phyloP scores from a whole-genome alignment of 305 asterid species.

The Vinca major region DNA sequence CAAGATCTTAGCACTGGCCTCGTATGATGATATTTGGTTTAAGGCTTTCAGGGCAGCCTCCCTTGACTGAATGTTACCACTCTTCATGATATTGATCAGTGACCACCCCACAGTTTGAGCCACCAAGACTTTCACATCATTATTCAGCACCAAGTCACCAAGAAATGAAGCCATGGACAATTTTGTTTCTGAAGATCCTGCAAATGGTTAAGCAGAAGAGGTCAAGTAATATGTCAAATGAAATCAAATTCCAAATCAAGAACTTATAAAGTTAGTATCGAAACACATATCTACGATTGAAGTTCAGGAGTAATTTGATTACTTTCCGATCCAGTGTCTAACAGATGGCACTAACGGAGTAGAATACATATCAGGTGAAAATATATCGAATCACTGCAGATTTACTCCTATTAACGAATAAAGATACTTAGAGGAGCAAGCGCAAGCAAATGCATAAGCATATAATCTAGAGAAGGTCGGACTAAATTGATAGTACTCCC shows the following conservation, averaged over 20 bases:
- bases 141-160: constrained; percentile 77
- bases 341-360: background rate
- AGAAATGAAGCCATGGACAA: constrained; percentile 81
- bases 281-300: background rate
- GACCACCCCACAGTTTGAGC: constrained; percentile 66
- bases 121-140: constrained; percentile 67
- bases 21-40: constrained; percentile 79
- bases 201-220: constrained; percentile 5
- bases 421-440: constrained; percentile 1
- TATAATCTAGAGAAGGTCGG: background rate
- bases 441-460: background rate
- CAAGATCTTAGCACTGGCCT: constrained; percentile 63
- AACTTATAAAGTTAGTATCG: background rate
- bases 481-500: background rate
- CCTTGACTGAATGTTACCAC: constrained; percentile 41
- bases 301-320: background rate
- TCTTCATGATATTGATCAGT: constrained; percentile 65
- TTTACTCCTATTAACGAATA: background rate
- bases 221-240: background rate
- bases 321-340: background rate
- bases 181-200: constrained; percentile 80
- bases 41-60: constrained; percentile 89
- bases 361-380: background rate
- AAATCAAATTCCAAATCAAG: background rate
- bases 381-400: background rate